phyloP scores from a whole-genome alignment of 164 flowering plant species.

The Amborella trichopoda region DNA sequence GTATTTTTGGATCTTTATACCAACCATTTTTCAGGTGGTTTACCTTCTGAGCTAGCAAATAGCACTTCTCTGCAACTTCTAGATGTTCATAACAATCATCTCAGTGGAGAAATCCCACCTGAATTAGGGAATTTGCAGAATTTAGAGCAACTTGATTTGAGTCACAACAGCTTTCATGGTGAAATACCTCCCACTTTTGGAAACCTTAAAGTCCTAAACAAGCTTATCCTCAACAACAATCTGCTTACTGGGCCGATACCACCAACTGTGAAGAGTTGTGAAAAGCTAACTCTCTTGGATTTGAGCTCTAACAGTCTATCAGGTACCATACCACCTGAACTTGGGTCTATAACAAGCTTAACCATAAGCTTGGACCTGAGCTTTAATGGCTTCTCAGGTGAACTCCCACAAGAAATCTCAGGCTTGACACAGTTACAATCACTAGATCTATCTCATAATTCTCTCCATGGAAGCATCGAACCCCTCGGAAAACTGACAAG shows the following conservation, averaged over 20 bases:
- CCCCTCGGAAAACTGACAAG: conserved; percentile 59
- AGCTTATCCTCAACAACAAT: conserved; percentile 80
- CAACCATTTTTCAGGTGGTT: conserved; percentile 67
- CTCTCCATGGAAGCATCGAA: conserved; percentile 48
- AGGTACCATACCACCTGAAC: conserved; percentile 70
- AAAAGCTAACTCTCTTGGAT: conserved; percentile 80
- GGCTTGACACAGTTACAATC: conserved; percentile 72
- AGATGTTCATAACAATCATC: conserved; percentile 73
- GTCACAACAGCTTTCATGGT: conserved; percentile 74
- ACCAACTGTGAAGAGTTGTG: conserved; percentile 38
- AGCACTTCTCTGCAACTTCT: conserved; percentile 74
- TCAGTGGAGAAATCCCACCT: conserved; percentile 71
- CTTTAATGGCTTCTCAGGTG: conserved; percentile 56
- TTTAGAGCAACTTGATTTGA: conserved; percentile 89
- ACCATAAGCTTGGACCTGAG: conserved; percentile 81
- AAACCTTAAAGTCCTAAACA: conserved; percentile 79
- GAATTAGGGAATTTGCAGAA: conserved; percentile 63
- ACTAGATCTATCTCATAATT: conserved; percentile 73
- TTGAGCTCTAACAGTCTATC: conserved; percentile 74
- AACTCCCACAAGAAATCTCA: conserved; percentile 61
- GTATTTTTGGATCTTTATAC: conserved; percentile 86
- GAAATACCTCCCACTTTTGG: conserved; percentile 75
- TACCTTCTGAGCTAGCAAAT: conserved; percentile 72
- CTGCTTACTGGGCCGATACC: conserved; percentile 64
- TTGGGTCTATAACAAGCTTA: conserved; percentile 69